Evolutionary conservation across 2,329 filamentous ascomycete species (phyloP).

Genomic region (Anisogramma anomala): DNA sequence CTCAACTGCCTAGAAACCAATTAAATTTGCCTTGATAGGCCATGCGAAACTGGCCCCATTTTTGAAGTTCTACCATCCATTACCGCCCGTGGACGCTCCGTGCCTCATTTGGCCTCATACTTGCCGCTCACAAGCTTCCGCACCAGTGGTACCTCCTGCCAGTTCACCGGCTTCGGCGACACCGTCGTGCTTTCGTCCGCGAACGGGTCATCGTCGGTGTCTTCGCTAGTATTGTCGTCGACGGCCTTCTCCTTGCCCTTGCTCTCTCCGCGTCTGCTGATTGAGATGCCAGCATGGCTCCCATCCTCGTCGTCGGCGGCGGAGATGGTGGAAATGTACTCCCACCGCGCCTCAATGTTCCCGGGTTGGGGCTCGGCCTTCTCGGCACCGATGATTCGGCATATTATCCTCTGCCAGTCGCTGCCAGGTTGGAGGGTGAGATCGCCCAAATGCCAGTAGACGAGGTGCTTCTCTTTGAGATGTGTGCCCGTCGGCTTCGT

Average conservation of each 20-base stretch:
- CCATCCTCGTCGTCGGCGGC: conserved; percentile 16
- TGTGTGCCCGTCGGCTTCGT: conserved; percentile 74
- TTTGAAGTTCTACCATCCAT: background rate
- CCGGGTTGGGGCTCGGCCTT: conserved; percentile 60
- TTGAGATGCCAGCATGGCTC: conserved; percentile 52
- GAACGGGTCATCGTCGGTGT: conserved; percentile 53
- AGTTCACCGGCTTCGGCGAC: conserved; percentile 27
- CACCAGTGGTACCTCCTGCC: conserved; percentile 55
- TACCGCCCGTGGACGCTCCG: background rate
- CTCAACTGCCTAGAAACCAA: too few relatives aligned
- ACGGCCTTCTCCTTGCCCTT: conserved; percentile 42
- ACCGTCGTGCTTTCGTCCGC: conserved; percentile 42
- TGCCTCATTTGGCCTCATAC: conserved; percentile 47
- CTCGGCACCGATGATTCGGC: conserved; percentile 64
- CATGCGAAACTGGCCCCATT: too few relatives aligned
- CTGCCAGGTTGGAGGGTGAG: conserved; percentile 45
- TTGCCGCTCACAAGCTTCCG: conserved; percentile 64
- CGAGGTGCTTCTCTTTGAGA: conserved; percentile 60
- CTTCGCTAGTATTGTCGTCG: conserved; percentile 23
- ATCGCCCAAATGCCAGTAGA: conserved; percentile 73
- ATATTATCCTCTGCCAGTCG: conserved; percentile 65
- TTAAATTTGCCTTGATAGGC: conserved; percentile 8
- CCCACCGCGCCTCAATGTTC: conserved; percentile 74
- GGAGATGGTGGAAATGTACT: conserved; percentile 32
- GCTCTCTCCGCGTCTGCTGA: conserved; percentile 41